phyloP scores from a whole-genome alignment of 139 green algal species.

The Volvox africanus region DNA sequence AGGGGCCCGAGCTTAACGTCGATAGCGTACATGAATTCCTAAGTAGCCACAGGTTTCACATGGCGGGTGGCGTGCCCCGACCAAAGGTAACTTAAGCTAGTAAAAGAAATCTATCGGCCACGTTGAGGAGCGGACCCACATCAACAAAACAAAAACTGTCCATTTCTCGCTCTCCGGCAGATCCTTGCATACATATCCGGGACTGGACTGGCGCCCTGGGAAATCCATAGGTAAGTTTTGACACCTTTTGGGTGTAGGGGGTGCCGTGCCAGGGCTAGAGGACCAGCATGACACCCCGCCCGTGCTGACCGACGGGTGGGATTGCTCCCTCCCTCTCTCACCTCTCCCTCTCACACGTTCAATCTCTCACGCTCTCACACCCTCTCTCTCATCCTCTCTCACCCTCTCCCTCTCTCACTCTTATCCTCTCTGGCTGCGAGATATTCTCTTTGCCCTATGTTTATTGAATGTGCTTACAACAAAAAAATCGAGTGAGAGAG shows the following conservation, averaged over 20 bases:
- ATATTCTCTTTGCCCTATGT: background rate
- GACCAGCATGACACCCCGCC: no score
- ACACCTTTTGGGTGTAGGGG: no score
- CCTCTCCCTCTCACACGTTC: background rate
- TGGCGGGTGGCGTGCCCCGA: background rate
- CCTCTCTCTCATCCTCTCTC: background rate
- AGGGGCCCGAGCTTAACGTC: slow-evolving; percentile 1
- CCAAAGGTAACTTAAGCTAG: background rate
- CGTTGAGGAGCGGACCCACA: background rate
- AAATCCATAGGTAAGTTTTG: slow-evolving; percentile 21
- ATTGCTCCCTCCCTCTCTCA: background rate
- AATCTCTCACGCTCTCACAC: background rate
- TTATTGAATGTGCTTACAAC: no score
- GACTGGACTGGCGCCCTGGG: slow-evolving; percentile 25
- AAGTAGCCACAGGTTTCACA: background rate
- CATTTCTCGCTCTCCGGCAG: background rate
- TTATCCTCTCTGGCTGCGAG: background rate
- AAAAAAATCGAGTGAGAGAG: no score
- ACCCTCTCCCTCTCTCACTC: background rate
- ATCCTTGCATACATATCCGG: background rate
- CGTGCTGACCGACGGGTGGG: background rate
- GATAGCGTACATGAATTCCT: slow-evolving; percentile 1
- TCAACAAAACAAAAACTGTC: no score
- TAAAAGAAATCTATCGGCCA: background rate
- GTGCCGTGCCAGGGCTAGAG: background rate